Evolutionary conservation across 306 rosid species (phyloP), one percentile per base, ranked within the genome.

Genomic region (Styphnolobium japonicum): DNA sequence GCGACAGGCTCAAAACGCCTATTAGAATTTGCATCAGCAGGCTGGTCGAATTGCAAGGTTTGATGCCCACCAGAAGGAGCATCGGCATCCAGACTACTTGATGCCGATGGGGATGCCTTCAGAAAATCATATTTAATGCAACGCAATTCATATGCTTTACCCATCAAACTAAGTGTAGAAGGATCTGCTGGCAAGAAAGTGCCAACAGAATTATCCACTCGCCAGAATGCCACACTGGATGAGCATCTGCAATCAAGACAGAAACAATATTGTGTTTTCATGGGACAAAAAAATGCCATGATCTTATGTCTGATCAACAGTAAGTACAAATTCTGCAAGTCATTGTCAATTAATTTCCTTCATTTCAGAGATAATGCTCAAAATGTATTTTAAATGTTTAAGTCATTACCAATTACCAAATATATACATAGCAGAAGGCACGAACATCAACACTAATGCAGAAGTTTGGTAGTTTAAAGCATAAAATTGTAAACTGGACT

Each of bases 141-240:
- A 29, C 89, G 96, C 77, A 95, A 86, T 75, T 93, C 98, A 67
- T 90, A 91, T 62, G 97, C 87, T 87, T 67, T 85, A 75, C 91
- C 89, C 73, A 57, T 87, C 76, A 87, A 87, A 74, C 62, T 42
- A 77, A 34, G 91, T 21, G 81, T 77, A 60, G 75, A 61, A 40
- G 91, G 90, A 82, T 86, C 97, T 65, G 87, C 98, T 11, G 98
- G 97, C 90, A 95, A 86, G 85, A 95, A 95, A 83, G 97, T 89
- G 51, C 98, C 97, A 80, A 92, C 81, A 75, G 96, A 90, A 83
- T 91, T 95, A 81, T 92, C 94, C 77, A 91, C 96, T 6, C 98
- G 94, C 97, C 98, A 95, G 82, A 95, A 90, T 70, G 96, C 87
- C 76, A 88, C 78, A 77, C 84, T 65, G 61, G 88, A 80, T 56